Conservation (phyloP, 2,329 filamentous ascomycete species). For the Neofusicoccum sp. region DNA sequence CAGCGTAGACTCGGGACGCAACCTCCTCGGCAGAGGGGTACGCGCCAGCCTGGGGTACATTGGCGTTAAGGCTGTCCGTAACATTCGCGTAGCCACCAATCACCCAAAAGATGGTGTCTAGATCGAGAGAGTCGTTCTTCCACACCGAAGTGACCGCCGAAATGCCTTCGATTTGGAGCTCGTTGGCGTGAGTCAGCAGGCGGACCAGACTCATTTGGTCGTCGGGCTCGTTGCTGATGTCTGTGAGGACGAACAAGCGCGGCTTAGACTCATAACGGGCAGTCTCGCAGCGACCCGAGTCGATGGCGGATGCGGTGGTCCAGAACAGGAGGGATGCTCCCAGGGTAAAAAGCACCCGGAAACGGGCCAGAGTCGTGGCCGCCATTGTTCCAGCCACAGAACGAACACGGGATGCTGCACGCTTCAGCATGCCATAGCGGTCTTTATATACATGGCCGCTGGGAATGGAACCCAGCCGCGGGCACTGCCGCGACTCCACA, state of each 20-base stretch:
- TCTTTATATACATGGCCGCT: background rate
- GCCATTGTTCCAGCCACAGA: background rate
- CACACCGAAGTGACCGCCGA: constrained; percentile 22
- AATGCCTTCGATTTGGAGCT: constrained; percentile 24
- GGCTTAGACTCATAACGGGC: constrained; percentile 2
- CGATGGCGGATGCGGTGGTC: background rate
- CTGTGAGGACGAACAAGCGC: constrained; percentile 22
- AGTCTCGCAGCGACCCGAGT: background rate
- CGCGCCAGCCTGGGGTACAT: constrained; percentile 29
- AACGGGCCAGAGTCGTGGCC: background rate
- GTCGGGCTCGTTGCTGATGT: constrained; percentile 25
- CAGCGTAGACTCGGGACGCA: constrained; percentile 27
- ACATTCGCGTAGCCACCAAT: constrained; percentile 30
- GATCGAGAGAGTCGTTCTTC: constrained; percentile 22
- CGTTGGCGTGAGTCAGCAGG: constrained; percentile 22
- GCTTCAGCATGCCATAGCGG: background rate
- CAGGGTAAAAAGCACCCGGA: background rate
- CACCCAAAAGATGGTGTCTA: constrained; percentile 25
- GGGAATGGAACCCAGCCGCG: no score
- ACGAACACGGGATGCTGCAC: background rate
- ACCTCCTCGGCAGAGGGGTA: constrained; percentile 27
- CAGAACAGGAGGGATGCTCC: background rate
- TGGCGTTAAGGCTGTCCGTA: constrained; percentile 43
- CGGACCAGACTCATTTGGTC: constrained; percentile 24
- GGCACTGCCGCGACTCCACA: background rate